phyloP scores from a whole-genome alignment of 208 protist genomes.

The Acanthamoeba royreba region DNA sequence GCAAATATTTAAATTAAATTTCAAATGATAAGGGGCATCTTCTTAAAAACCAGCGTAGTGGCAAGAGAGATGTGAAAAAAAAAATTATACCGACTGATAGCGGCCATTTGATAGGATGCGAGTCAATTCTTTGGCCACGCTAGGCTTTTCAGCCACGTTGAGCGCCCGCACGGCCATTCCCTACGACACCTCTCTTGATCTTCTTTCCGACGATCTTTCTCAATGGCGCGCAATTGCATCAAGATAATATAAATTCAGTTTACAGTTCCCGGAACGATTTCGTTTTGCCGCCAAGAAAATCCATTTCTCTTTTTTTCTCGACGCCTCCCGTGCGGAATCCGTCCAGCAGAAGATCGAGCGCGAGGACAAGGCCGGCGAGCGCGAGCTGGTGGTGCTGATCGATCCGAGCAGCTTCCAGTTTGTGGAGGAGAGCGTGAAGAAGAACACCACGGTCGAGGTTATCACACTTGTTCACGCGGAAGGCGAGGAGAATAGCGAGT shows the following conservation, averaged over 20 bases:
- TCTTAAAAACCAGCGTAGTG: neutral
- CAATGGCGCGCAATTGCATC: neutral
- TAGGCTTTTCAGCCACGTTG: slow-evolving; percentile 91
- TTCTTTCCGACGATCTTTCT: no score
- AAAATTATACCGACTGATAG: neutral
- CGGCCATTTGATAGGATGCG: slow-evolving; percentile 65
- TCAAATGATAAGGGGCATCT: neutral
- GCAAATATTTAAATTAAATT: no score
- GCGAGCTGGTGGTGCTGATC: slow-evolving; percentile 66
- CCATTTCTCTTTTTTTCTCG: no score
- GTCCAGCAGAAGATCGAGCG: slow-evolving; percentile 53
- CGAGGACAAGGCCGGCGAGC: slow-evolving; percentile 40
- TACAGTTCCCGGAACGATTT: no score
- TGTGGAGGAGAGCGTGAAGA: slow-evolving; percentile 63
- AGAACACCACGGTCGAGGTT: slow-evolving; percentile 61
- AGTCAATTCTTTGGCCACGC: slow-evolving; percentile 82
- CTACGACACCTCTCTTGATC: no score
- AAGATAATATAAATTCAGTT: neutral
- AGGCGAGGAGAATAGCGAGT: slow-evolving; percentile 65
- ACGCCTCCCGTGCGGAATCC: no score
- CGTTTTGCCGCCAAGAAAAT: no score
- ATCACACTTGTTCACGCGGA: slow-evolving; percentile 67
- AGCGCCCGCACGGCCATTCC: slow-evolving; percentile 68
- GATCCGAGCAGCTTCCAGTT: slow-evolving; percentile 70
- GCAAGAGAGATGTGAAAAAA: neutral